A percentile compares a stretch with the other conserved stretches of the same genome.
phyloP scores from a whole-genome alignment of 179 eudicot species.

The Silene noctiflora region DNA sequence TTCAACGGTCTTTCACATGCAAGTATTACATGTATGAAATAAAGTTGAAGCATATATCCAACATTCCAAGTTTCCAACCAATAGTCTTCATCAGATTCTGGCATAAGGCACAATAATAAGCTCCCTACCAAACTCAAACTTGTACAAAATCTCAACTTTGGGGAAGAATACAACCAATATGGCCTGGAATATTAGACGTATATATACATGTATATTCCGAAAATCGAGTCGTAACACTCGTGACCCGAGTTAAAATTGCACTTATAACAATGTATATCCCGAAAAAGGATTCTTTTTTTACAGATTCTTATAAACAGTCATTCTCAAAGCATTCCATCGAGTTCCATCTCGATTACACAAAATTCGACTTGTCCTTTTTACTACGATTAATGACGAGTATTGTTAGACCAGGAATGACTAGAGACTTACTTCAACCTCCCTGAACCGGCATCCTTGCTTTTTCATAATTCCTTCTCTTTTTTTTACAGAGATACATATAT shows the following conservation, averaged over 20 bases:
- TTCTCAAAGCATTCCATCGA: background rate
- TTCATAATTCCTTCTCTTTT: background rate
- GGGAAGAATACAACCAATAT: background rate
- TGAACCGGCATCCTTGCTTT: background rate
- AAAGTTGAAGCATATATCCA: no score
- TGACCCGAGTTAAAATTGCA: background rate
- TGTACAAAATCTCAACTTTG: background rate
- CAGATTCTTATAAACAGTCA: background rate
- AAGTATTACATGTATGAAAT: no score
- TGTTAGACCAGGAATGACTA: no score
- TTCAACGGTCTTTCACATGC: no score
- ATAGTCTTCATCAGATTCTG: background rate
- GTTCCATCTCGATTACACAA: background rate
- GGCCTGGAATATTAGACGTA: no score
- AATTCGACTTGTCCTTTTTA: background rate
- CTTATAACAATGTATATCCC: background rate
- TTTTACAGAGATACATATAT: slow-evolving; percentile 1
- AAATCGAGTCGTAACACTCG: background rate
- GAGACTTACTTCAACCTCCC: background rate
- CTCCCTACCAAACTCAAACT: background rate
- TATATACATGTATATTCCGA: background rate
- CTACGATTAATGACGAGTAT: background rate
- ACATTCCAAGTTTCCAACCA: background rate
- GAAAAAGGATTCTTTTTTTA: no score
- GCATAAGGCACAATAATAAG: background rate